Evolutionary conservation across 1,139 yeast species (phyloP), one percentile per base, ranked within the genome.

Genomic region (Kazachstania sp.): DNA sequence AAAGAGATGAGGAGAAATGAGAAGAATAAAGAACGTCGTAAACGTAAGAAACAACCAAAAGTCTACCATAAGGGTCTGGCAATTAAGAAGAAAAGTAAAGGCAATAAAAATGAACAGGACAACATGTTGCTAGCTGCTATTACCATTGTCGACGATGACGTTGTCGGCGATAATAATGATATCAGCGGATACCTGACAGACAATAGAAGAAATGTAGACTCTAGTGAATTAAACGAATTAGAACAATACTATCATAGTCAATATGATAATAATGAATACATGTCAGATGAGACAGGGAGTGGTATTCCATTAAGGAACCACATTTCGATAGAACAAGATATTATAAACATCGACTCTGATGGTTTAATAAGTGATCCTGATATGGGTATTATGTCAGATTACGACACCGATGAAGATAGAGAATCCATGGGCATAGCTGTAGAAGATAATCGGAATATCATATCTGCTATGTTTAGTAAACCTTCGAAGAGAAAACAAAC

Each of bases 51-150:
- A 12, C 13, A 3, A 8, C 26, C 38, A 4, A 18, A 13, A 12
- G 6, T 9, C 13, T 16, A 18, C 23, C 46, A 49, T 19, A 60
- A 54, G 45, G 63, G 63, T 20, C 43, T 59, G 9, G 63, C 63
- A 5, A 50, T 51, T 35, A 52, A 54, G 38, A 58, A 53, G 31
- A 40, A 49, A 43, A 37, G 18, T 7, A 19, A 31, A 12, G 36
- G 36, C 15, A 19, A 31, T 5, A 15, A 30, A 15, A 47, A 43
- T 9, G 18, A 15, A 32, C 54, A 55, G 29, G 62, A 59, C 37
- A 39, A 45, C 29, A 37, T 35, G n/a, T 41, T 57, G 11, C 30
- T 54, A 20, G 43, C 52, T 15, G 62, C 57, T 26, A 31, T 58
- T 18, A 49, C 36, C 8, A 32, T 57, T 26, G 52, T 46, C 8